Evolutionary conservation across 331 rosid species (phyloP), one percentile per base, ranked within the genome.

Genomic region (Phaseolus coccineus): DNA sequence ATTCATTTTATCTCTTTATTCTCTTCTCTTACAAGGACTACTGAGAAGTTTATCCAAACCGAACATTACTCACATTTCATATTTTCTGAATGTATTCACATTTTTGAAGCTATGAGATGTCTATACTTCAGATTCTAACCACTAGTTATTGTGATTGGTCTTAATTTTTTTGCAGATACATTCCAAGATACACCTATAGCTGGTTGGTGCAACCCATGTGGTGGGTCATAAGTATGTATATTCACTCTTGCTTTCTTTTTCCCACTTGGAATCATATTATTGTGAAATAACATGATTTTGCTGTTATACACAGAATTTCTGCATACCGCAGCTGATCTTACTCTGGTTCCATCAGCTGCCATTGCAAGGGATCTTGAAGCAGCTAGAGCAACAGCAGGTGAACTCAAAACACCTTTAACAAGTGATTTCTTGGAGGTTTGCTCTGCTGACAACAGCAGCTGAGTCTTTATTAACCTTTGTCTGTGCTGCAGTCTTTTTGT

Each of bases 191-290:
- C 84, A 95, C 99, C 52, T 95, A 91, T 85, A 93, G 99, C 82
- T 95, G 99, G 99, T 88, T 95, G 84, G 99, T 95, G 85, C 87
- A 90, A 84, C 99, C 99, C 19, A 95, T 95, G 99, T 95, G 98
- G 99, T 71, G 84, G 86, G 71, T 95, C 77, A 86, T 95, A 90
- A 95, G 99, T 95, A 91, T 28, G 96, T 74, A 50, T 68, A 44
- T 47, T 13, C 69, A 30, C 76, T 66, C 48, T 40, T 78, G 42
- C 73, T 25, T 4, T 25, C 55, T 57, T 77, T 19, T 0, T 56
- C 16, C 9, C 24, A 62, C 40, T 61, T 58, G 30, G 70, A 40
- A 33, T 79, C 47, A 16, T 63, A 11, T 40, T 71, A 56, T 72
- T 52, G 16, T 52, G 79, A 68, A 74, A 70, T 77, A 73, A 71